phyloP scores from a whole-genome alignment of 164 flowering plant genomes.

The Dillenia suffruticosa region DNA sequence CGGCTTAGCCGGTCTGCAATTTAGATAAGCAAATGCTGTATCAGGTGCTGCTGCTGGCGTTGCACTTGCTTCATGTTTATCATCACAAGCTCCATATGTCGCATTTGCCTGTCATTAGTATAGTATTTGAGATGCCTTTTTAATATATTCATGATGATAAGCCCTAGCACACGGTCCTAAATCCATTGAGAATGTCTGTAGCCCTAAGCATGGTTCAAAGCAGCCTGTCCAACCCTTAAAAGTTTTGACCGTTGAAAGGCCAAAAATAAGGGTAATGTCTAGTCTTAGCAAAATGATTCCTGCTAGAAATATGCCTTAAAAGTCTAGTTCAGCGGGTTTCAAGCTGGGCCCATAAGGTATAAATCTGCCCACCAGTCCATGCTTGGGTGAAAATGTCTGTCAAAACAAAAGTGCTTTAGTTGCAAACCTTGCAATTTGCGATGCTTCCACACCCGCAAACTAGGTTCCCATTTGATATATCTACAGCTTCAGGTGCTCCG shows the following conservation, averaged over 20 bases:
- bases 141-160: too few species aligned
- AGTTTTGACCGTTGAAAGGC: too few species aligned
- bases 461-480: conserved; percentile 75
- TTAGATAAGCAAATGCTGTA: too few species aligned
- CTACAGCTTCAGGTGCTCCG: conserved; percentile 74
- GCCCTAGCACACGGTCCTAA: background rate
- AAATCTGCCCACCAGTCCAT: background rate
- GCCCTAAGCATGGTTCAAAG: too few species aligned
- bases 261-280: too few species aligned
- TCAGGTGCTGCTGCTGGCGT: conserved; percentile 4
- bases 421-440: conserved; percentile 67
- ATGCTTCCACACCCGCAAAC: conserved; percentile 72
- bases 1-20: conserved; percentile 9
- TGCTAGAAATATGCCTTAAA: too few species aligned
- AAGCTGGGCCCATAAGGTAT: too few species aligned
- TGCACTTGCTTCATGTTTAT: conserved; percentile 26
- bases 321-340: too few species aligned
- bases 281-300: too few species aligned
- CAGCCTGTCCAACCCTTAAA: too few species aligned
- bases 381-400: background rate
- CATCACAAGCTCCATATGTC: conserved; percentile 63
- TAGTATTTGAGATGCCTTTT: too few species aligned
- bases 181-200: background rate
- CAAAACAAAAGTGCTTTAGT: background rate
- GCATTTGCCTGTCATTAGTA: conserved; percentile 45